These are phyloP conservation scores for Arthroderma sp. DNA, from an alignment of 2,329 filamentous ascomycete species.

Conservation along the genomic window DNA sequence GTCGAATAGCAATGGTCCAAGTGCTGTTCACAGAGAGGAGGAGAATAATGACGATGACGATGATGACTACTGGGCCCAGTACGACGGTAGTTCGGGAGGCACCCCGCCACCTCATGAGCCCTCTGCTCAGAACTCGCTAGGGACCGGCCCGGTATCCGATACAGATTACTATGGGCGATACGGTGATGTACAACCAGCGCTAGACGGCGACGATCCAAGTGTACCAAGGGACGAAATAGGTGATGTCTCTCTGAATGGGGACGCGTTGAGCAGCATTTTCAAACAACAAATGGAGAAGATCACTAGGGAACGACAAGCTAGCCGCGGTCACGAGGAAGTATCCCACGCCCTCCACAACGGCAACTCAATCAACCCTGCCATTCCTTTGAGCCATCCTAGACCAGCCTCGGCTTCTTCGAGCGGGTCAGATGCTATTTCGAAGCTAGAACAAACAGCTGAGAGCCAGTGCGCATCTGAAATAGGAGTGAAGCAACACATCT, in stretches of 20 bases:
- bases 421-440: conserved; percentile 39
- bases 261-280: conserved; percentile 32
- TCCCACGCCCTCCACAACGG: neutral
- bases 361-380: neutral
- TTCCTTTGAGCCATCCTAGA: conserved; percentile 28
- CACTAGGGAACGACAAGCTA: conserved; percentile 12
- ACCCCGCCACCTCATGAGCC: conserved; percentile 34
- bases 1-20: too few relatives aligned
- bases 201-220: conserved; percentile 50
- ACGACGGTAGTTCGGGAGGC: conserved; percentile 43
- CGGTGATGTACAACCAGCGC: conserved; percentile 49
- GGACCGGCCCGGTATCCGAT: conserved; percentile 33
- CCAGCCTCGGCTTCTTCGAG: conserved; percentile 28
- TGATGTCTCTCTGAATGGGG: conserved; percentile 42
- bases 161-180: conserved; percentile 50
- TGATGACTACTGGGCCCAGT: conserved; percentile 52
- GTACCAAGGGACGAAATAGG: conserved; percentile 37
- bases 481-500: conserved; percentile 51
- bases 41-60: conserved; percentile 40
- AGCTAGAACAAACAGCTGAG: conserved; percentile 41
- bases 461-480: conserved; percentile 42
- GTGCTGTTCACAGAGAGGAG: conserved; percentile 10
- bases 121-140: conserved; percentile 16
- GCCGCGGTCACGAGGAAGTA: neutral
- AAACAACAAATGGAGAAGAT: conserved; percentile 25